Evolutionary conservation across 2,329 filamentous ascomycete genomes (phyloP), one percentile per base, ranked within the genome.

Genomic region (Chrysoporthe austroafricana): DNA sequence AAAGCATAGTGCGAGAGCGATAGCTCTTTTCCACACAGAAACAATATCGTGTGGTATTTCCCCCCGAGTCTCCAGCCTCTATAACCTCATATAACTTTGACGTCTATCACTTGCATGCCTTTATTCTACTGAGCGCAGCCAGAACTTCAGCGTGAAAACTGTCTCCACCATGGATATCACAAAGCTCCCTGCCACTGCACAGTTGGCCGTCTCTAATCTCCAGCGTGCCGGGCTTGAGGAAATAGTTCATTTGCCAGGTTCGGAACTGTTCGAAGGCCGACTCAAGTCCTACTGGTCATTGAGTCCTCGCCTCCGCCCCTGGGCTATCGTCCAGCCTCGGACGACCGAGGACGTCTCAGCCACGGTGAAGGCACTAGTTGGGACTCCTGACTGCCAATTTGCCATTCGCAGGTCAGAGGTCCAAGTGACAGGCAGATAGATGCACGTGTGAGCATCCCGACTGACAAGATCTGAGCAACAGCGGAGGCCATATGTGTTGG

Each of bases 211-310:
- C 21, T 21, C 57, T 18, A 60, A 44, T 13, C 57, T 62, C 8
- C n/a, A 6, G 3, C 11, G 11, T 13, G 46, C 18, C 42, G 58
- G 64, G 3, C 39, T 62, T 1, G 26, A 36, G 7, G 26, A 48
- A 0, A 42, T 48, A 4, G 7, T 66, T 8, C 26, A 62, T 26
- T 34, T 62, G 14, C 64, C 39, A 9, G 58, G 64, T 4, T 36
- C 59, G 7, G 48, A 48, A 2, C 14, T 11, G 11, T 66, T 36
- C 18, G 58, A 62, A n/a, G 26, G 9, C n/a, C 64, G 64, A n/a
- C 21, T 56, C 32, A 60, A 1, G 39, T 66, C 58, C 5, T 46
- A 66, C n/a, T 66, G 48, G 64, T 56, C 64, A 8, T 36, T 42
- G 9, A 66, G 14, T 1, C 42, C 64, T 6, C 64, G 48, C 16